These are phyloP conservation scores for Guadua angustifolia DNA, from an alignment of 176 grass and related monocot species.

Conservation along the genomic window DNA sequence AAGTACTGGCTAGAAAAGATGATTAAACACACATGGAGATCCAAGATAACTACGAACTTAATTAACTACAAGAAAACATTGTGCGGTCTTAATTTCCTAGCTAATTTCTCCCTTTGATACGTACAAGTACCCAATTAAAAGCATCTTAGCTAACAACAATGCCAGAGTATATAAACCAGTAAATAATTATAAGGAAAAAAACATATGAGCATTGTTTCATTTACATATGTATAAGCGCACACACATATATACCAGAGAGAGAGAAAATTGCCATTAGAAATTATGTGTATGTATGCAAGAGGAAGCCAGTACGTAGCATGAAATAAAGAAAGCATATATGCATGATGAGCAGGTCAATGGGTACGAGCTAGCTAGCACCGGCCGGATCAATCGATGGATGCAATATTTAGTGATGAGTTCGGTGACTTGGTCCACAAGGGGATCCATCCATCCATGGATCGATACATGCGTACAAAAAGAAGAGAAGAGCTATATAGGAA, in stretches of 20 bases:
- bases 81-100: neutral
- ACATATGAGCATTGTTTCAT: neutral
- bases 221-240: neutral
- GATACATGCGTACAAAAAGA: neutral
- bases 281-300: neutral
- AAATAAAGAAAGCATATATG: constrained; percentile 11
- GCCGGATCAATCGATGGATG: neutral
- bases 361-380: neutral
- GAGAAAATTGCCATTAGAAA: neutral
- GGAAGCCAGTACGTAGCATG: constrained; percentile 8
- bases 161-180: neutral
- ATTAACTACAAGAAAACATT: neutral
- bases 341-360: neutral
- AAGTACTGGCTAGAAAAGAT: neutral
- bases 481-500: neutral
- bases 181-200: neutral
- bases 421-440: constrained; percentile 34
- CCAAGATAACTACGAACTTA: neutral
- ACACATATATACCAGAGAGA: too few relatives aligned
- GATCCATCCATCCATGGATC: neutral
- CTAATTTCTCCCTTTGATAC: constrained; percentile 18
- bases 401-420: constrained; percentile 53
- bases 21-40: neutral
- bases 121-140: constrained; percentile 27
- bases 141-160: neutral